A percentile compares a stretch with the other conserved stretches of the same genome.
These are phyloP conservation scores for Sclerotinia glacialis DNA, from an alignment of 2,329 filamentous ascomycete genomes.

Conservation along the genomic window DNA sequence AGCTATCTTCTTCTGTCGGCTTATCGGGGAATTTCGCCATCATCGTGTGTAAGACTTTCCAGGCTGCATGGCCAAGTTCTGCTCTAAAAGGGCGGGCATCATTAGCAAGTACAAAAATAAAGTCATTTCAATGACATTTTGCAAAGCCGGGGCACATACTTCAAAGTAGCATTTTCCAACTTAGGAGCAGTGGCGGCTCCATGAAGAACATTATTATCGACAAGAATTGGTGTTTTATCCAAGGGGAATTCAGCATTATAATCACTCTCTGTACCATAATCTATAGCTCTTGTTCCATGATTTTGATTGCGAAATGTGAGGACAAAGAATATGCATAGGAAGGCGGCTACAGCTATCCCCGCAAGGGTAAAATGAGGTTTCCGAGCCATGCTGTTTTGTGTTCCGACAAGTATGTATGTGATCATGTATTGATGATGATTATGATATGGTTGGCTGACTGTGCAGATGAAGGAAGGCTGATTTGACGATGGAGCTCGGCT, in stretches of 20 bases:
- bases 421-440: neutral
- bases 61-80: slow-evolving; percentile 65
- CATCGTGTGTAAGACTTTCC: slow-evolving; percentile 70
- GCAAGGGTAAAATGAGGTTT: slow-evolving; percentile 51
- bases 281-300: slow-evolving; percentile 28
- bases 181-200: slow-evolving; percentile 76
- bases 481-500: slow-evolving; percentile 1
- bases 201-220: slow-evolving; percentile 53
- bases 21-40: slow-evolving; percentile 67
- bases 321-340: slow-evolving; percentile 59
- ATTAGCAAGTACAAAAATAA: slow-evolving; percentile 22
- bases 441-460: slow-evolving; percentile 5
- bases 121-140: neutral
- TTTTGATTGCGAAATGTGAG: slow-evolving; percentile 40
- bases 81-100: slow-evolving; percentile 33
- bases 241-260: slow-evolving; percentile 15
- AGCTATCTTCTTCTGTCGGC: slow-evolving; percentile 59
- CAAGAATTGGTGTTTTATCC: slow-evolving; percentile 27
- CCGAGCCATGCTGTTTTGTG: slow-evolving; percentile 35
- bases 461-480: neutral
- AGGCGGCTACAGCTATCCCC: slow-evolving; percentile 54
- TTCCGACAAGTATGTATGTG: neutral
- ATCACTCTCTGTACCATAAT: slow-evolving; percentile 22
- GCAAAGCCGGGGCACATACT: slow-evolving; percentile 48
- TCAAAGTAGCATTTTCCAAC: slow-evolving; percentile 77